phyloP scores from a whole-genome alignment of 2,329 filamentous ascomycete species.

The Diplodia sapinea region DNA sequence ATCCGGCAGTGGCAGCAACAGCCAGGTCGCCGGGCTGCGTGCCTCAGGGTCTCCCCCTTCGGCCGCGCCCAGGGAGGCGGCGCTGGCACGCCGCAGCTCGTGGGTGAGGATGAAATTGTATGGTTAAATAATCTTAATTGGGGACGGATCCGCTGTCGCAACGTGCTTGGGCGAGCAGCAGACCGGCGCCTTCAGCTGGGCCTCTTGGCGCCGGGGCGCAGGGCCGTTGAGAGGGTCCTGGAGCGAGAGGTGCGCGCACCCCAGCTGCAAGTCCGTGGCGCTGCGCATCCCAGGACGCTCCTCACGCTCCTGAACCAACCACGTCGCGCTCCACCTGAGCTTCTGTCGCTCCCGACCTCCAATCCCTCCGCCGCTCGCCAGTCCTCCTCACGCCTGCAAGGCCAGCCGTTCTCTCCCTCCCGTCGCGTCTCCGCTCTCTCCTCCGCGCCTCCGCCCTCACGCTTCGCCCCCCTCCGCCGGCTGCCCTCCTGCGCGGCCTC shows the following conservation, averaged over 20 bases:
- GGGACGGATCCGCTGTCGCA: constrained; percentile 16
- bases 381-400: background rate
- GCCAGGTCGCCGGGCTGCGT: constrained; percentile 13
- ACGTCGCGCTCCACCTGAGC: background rate
- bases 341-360: constrained; percentile 2
- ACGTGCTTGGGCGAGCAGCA: constrained; percentile 24
- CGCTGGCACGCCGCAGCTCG: background rate
- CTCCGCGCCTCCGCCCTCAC: constrained; percentile 14
- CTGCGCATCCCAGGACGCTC: constrained; percentile 10
- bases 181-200: constrained; percentile 19
- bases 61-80: background rate
- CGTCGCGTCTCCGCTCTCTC: constrained; percentile 12
- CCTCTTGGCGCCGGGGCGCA: constrained; percentile 7
- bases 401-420: background rate
- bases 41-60: constrained; percentile 4
- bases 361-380: constrained; percentile 14
- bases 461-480: background rate
- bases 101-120: constrained; percentile 23
- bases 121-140: constrained; percentile 29
- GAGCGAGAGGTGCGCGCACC: background rate
- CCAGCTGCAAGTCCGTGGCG: constrained; percentile 12
- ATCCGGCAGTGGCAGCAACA: constrained; percentile 21
- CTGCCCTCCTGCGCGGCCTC: background rate
- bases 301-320: constrained; percentile 18
- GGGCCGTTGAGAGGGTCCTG: background rate